Evolutionary conservation across 2,329 filamentous ascomycete species (phyloP), one percentile per base, ranked within the genome.

Genomic region (Colletotrichum sp.): DNA sequence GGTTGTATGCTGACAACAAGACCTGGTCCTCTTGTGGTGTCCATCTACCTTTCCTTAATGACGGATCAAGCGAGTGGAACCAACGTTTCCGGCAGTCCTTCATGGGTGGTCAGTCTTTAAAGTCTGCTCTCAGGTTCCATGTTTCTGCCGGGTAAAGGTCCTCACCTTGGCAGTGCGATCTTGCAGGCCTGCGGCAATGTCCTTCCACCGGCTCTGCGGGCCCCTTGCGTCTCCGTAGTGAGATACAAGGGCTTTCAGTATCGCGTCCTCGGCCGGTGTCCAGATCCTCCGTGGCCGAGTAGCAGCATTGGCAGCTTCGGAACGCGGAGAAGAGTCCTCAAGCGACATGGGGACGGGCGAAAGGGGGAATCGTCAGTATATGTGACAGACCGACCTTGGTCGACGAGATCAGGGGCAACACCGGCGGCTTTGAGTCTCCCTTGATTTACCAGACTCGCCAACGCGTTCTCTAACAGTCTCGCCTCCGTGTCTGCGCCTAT

Each of bases 71-170:
- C 10, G 81, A 82, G 65, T 82, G 81, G 77, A 82, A 81, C 81
- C 81, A 82, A 44, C 81, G 78, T 76, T 82, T 82, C 4, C 81
- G 78, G 34, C 81, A 82, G 49, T 81, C 81, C 80, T 82, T 82
- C n/a, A 34, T 30, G 10, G 2, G 18, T 12, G 18, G 10, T 30
- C 5, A 30, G 28, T 3, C 4, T 1, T 10, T 9, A 10, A 3
- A 15, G 7, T 9, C 16, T 28, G 10, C 9, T n/a, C 13, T 62
- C 18, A 10, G 28, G 0, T 8, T 8, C 1, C 26, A 62, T 13
- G 4, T 3, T 21, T 6, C n/a, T 21, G 44, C 44, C 10, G 44
- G n/a, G 6, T 21, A 3, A 12, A 4, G 3, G 28, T 15, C 8
- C 60, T 39, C 6, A 66, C 63, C 63, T 66, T 66, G 6, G 63